A percentile compares a stretch with the other conserved stretches of the same genome.
These are phyloP conservation scores for Claviceps arundinis DNA, from an alignment of 2,329 filamentous ascomycete genomes.

Conservation along the genomic window DNA sequence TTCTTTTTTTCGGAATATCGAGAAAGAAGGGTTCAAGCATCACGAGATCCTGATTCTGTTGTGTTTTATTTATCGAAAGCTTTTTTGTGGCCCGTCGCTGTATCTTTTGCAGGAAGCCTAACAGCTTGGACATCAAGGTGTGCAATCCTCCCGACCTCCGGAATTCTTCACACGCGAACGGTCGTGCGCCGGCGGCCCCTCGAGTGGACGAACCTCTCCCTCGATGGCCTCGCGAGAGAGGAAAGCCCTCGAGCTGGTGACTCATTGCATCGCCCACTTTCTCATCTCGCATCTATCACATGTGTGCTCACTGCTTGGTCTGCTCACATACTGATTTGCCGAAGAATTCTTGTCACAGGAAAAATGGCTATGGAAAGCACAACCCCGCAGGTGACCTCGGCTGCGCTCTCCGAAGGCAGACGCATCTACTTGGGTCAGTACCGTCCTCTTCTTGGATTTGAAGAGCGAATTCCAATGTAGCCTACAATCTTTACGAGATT, in stretches of 20 bases:
- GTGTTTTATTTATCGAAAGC: not conserved
- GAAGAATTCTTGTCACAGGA: not conserved
- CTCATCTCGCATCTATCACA: not conserved
- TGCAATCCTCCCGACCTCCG: not conserved
- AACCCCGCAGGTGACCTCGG: not conserved
- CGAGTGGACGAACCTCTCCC: not conserved
- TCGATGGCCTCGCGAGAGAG: not conserved
- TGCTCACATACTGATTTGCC: not conserved
- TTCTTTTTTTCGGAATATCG: not conserved
- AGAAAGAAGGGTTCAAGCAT: not conserved
- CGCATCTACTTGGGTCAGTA: conserved; percentile 44
- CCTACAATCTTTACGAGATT: no score
- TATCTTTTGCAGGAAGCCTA: not conserved
- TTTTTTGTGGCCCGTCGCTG: not conserved
- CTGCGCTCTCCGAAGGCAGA: conserved; percentile 17
- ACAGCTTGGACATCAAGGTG: not conserved
- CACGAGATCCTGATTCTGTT: not conserved
- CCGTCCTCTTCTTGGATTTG: not conserved
- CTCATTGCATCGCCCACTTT: not conserved
- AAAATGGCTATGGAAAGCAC: not conserved
- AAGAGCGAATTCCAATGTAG: no score
- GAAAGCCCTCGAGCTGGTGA: not conserved
- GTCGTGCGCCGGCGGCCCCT: not conserved
- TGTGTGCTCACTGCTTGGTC: not conserved
- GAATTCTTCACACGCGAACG: not conserved